Evolutionary conservation across 768 basidiomycete genomes (phyloP).

Genomic region (Lanmaoa pseudosensibilis): DNA sequence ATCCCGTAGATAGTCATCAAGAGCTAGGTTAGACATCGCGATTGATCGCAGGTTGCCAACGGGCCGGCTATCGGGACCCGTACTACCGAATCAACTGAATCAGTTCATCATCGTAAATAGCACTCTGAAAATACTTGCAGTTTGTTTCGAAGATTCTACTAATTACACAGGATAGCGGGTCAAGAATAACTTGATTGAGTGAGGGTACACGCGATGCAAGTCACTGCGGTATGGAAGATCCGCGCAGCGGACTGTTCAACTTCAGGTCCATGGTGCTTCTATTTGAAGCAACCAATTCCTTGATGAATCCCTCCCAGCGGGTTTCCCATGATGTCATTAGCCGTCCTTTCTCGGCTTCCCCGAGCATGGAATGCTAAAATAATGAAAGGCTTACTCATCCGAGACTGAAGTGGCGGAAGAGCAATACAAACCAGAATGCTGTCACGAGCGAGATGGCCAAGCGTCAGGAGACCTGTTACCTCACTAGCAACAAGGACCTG

Average conservation of each 20-base stretch:
- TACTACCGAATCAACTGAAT: not conserved
- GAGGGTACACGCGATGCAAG: not conserved
- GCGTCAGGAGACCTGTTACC: slow-evolving; percentile 59
- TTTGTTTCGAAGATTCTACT: not conserved
- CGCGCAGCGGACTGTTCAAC: too few relatives aligned
- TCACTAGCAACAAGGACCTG: slow-evolving; percentile 71
- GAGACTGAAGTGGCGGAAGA: not conserved
- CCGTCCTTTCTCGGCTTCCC: slow-evolving; percentile 42
- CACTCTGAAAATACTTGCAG: too few relatives aligned
- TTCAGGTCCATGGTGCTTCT: not conserved
- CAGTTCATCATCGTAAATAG: not conserved
- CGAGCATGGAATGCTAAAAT: slow-evolving; percentile 53
- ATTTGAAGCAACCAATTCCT: slow-evolving; percentile 30
- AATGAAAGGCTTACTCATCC: not conserved
- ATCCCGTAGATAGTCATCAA: slow-evolving; percentile 12
- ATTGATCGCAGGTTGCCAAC: not conserved
- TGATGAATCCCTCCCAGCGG: slow-evolving; percentile 48
- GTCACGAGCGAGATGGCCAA: slow-evolving; percentile 63
- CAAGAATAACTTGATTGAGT: not conserved
- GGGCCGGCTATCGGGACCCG: not conserved
- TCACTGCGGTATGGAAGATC: not conserved
- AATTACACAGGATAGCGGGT: not conserved
- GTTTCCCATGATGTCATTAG: slow-evolving; percentile 47
- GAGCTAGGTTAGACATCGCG: slow-evolving; percentile 5
- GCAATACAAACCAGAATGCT: slow-evolving; percentile 52